Evolutionary conservation across 2,329 filamentous ascomycete species (phyloP).

Genomic region (Colletotrichum spinosum): DNA sequence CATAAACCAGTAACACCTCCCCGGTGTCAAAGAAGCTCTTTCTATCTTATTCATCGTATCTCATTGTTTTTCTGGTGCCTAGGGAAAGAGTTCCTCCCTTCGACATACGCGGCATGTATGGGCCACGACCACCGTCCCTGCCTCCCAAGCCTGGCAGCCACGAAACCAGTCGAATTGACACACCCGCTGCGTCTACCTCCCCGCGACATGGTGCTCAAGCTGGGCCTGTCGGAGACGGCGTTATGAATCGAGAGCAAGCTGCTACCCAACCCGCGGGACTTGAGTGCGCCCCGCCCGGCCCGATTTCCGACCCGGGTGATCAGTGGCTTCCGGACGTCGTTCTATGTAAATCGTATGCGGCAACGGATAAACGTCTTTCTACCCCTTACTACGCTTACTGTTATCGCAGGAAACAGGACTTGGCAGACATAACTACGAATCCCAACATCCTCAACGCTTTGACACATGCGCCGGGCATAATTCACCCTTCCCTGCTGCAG

Average conservation of each 20-base stretch:
- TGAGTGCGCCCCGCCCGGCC: constrained; percentile 44
- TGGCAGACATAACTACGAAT: constrained; percentile 75
- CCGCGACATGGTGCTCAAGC: constrained; percentile 41
- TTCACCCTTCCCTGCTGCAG: constrained; percentile 77
- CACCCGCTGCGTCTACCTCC: constrained; percentile 64
- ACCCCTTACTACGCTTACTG: constrained; percentile 18
- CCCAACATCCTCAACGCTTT: constrained; percentile 79
- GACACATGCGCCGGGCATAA: constrained; percentile 72
- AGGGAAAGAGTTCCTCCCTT: too few relatives aligned
- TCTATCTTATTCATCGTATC: too few relatives aligned
- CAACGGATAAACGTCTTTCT: constrained; percentile 47
- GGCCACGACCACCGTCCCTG: constrained; percentile 69
- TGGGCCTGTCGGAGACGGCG: constrained; percentile 34
- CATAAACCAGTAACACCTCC: too few relatives aligned
- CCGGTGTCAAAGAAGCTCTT: too few relatives aligned
- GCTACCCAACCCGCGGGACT: constrained; percentile 7
- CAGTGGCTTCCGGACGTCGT: constrained; percentile 83
- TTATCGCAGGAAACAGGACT: constrained; percentile 76
- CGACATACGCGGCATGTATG: constrained; percentile 10
- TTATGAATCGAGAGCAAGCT: constrained; percentile 24
- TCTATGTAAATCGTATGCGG: constrained; percentile 79
- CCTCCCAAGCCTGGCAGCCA: constrained; percentile 79
- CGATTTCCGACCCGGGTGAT: constrained; percentile 70
- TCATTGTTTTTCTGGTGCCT: too few relatives aligned
- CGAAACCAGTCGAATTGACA: constrained; percentile 75